Evolutionary conservation across 2,329 filamentous ascomycete species (phyloP).

Genomic region (Cadophora malorum): DNA sequence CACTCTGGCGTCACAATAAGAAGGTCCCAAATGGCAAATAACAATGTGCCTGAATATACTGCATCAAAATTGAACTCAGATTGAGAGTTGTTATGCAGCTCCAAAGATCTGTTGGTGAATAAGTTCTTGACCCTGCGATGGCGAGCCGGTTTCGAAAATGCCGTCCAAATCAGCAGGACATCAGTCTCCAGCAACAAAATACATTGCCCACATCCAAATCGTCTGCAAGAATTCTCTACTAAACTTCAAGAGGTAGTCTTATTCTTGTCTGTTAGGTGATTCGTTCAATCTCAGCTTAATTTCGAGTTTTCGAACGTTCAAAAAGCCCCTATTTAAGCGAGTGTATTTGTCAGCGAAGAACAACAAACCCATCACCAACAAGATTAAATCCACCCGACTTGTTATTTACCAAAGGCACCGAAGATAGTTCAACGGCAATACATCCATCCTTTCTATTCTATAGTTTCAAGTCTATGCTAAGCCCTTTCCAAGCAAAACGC

Average conservation of each 20-base stretch:
- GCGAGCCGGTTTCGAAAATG: neutral
- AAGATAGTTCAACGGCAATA: neutral
- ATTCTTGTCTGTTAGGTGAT: neutral
- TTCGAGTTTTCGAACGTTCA: neutral
- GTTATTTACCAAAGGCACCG: neutral
- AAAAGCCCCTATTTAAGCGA: neutral
- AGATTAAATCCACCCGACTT: neutral
- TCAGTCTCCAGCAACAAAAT: neutral
- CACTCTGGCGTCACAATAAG: neutral
- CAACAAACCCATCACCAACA: neutral
- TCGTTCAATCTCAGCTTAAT: neutral
- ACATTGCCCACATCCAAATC: neutral
- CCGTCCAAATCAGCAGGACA: neutral
- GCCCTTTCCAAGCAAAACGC: conserved; percentile 50
- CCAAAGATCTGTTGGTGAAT: neutral
- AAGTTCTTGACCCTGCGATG: neutral
- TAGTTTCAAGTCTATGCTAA: conserved; percentile 32
- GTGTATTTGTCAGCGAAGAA: too few relatives aligned
- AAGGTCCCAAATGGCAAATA: neutral
- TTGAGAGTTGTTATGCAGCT: too few relatives aligned
- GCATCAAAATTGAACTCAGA: too few relatives aligned
- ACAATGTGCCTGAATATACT: too few relatives aligned
- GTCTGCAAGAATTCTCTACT: neutral
- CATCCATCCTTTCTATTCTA: conserved; percentile 15
- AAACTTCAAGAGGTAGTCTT: neutral